phyloP scores from a whole-genome alignment of 2,329 filamentous ascomycete species.

The Colletotrichum higginsianum region DNA sequence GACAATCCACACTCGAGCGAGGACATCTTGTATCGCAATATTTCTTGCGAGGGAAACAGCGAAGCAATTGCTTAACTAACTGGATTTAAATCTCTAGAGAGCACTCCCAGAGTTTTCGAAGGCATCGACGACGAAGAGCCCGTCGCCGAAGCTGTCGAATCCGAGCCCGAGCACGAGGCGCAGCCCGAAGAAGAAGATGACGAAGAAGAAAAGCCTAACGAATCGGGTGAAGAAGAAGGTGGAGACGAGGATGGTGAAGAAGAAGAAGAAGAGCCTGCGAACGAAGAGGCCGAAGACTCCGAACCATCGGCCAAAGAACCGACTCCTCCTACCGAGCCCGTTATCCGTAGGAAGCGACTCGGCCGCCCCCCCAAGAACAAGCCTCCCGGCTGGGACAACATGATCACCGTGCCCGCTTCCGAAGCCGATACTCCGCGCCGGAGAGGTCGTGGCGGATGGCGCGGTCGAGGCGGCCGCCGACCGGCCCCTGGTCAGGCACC shows the following conservation, averaged over 20 bases:
- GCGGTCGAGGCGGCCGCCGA: slow-evolving; percentile 74
- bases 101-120: slow-evolving; percentile 58
- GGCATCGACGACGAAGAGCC: slow-evolving; percentile 57
- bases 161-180: slow-evolving; percentile 46
- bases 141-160: slow-evolving; percentile 52
- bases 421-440: slow-evolving; percentile 73
- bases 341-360: slow-evolving; percentile 82
- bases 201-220: slow-evolving; percentile 57
- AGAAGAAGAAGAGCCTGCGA: slow-evolving; percentile 57
- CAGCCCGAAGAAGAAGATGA: slow-evolving; percentile 54
- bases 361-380: slow-evolving; percentile 89
- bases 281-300: slow-evolving; percentile 58
- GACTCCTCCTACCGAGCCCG: slow-evolving; percentile 68
- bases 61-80: not conserved
- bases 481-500: slow-evolving; percentile 80
- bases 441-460: slow-evolving; percentile 80
- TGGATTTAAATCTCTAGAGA: slow-evolving; percentile 51
- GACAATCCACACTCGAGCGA: not conserved
- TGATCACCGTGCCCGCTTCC: slow-evolving; percentile 68
- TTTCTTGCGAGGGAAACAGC: no score
- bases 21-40: not conserved
- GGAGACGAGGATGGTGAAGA: slow-evolving; percentile 66
- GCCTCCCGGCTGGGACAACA: slow-evolving; percentile 82
- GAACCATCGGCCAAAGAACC: slow-evolving; percentile 64
- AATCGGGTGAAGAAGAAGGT: slow-evolving; percentile 61